phyloP scores from a whole-genome alignment of 2,329 filamentous ascomycete genomes.

The Reticulascus tulasneorum region DNA sequence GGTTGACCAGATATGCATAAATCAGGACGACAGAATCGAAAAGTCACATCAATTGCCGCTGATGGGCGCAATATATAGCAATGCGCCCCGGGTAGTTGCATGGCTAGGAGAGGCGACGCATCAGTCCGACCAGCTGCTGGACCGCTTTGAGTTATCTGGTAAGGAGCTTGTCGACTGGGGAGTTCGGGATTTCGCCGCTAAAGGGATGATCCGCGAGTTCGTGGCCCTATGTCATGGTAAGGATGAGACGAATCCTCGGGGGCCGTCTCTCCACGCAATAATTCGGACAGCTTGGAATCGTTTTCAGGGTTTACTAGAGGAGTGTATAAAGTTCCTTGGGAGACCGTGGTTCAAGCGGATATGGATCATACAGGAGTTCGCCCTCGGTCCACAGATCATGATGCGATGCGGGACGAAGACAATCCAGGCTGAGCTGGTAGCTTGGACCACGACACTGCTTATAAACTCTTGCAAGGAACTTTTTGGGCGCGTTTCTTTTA shows the following conservation, averaged over 20 bases:
- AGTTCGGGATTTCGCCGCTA: no score
- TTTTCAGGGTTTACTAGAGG: no score
- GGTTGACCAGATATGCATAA: constrained; percentile 38
- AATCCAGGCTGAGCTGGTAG: constrained; percentile 22
- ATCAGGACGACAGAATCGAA: constrained; percentile 31
- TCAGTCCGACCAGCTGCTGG: constrained; percentile 12
- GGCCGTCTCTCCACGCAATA: no score
- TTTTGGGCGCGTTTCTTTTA: no score
- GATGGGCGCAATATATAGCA: constrained; percentile 33
- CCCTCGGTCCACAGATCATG: constrained; percentile 18
- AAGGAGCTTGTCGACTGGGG: constrained; percentile 22
- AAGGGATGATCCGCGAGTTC: no score
- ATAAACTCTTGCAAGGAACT: no score
- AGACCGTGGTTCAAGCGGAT: constrained; percentile 22
- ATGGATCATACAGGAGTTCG: constrained; percentile 25
- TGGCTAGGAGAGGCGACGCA: constrained; percentile 26
- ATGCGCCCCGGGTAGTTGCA: constrained; percentile 26
- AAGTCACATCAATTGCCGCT: constrained; percentile 31
- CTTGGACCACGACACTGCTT: no score
- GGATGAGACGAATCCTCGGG: no score
- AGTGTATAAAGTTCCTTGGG: no score
- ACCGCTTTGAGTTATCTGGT: constrained; percentile 18
- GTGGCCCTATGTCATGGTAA: no score
- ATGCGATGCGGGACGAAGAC: constrained; percentile 22
- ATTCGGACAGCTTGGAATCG: no score